Evolutionary conservation across 345 rosid species (phyloP), one percentile per base, ranked within the genome.

Genomic region (Boechera divaricarpa): DNA sequence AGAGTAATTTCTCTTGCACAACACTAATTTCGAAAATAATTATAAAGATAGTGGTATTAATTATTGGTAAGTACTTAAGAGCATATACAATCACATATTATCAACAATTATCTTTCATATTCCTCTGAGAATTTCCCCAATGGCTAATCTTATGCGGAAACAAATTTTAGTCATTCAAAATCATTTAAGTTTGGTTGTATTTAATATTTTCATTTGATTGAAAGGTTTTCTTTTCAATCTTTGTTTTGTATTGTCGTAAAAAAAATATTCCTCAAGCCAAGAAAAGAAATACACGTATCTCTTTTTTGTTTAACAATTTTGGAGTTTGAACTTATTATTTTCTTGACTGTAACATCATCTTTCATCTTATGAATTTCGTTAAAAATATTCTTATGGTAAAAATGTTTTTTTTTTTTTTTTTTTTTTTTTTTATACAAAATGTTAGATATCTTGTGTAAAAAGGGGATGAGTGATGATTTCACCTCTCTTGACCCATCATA

Each of bases 401-500:
- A 21, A 21, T 21, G 24, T 47, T 55, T 11, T 28, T 15, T 28
- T 36, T 9, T 7, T 5, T 47, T 55, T 11, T 28, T 15, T 28
- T 36, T 9, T 7, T 5, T 47, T 55, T 11, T 28, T 15, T 28
- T 36, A 44, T 13, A 6, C 49, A 13, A 44, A 44, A 44, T 44
- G 49, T 13, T 5, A 12, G 44, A 10, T 5, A 44, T 44, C 49
- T 44, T 13, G 49, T 13, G 16, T 44, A 10, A 65, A 64, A 66
- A 75, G 26, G 66, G 41, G 10, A 49, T 5, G 10, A 61, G 66
- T 77, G 75, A 70, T 70, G 71, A 70, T 77, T 77, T 70, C 24
- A 77, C 76, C 41, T 77, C 70, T 69, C 70, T 77, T 77, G 67
- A 56, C 58, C 49, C 65, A 70, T 70, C 80, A 77, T 63, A 77